Evolutionary conservation across 2,329 filamentous ascomycete genomes (phyloP).

Genomic region (Camillea tinctor): DNA sequence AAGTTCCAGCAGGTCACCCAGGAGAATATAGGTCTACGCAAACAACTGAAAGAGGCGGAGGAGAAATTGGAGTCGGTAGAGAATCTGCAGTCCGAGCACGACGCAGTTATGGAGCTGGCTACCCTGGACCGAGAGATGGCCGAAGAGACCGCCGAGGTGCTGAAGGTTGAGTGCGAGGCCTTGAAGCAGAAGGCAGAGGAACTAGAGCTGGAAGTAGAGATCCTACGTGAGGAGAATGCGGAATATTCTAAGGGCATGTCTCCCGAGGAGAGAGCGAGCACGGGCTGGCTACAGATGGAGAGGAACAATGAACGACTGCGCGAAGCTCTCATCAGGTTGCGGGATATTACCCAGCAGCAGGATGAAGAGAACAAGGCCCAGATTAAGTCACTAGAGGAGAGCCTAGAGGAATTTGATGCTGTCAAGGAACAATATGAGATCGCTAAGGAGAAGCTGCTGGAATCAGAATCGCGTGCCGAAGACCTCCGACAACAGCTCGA

Average conservation of each 20-base stretch:
- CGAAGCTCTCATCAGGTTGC: slow-evolving; percentile 78
- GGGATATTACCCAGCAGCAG: slow-evolving; percentile 83
- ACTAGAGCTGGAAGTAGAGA: slow-evolving; percentile 81
- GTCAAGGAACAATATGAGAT: slow-evolving; percentile 69
- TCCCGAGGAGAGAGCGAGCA: slow-evolving; percentile 80
- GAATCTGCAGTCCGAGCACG: slow-evolving; percentile 76
- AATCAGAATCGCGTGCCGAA: slow-evolving; percentile 73
- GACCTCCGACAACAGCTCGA: slow-evolving; percentile 91
- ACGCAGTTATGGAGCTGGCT: slow-evolving; percentile 80
- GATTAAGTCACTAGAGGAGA: slow-evolving; percentile 70
- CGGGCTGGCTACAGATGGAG: slow-evolving; percentile 90
- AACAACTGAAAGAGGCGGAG: slow-evolving; percentile 75
- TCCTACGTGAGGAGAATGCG: slow-evolving; percentile 81
- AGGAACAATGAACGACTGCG: slow-evolving; percentile 83
- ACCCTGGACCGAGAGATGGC: slow-evolving; percentile 94
- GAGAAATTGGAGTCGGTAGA: slow-evolving; percentile 68
- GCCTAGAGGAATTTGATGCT: slow-evolving; percentile 64
- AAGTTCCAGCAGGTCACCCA: slow-evolving; percentile 85
- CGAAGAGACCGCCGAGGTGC: slow-evolving; percentile 82
- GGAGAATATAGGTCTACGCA: slow-evolving; percentile 74
- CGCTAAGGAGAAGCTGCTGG: slow-evolving; percentile 69
- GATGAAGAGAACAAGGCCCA: slow-evolving; percentile 77
- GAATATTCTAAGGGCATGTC: slow-evolving; percentile 83
- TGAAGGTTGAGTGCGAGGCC: slow-evolving; percentile 76
- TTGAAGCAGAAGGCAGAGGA: slow-evolving; percentile 78